These are phyloP conservation scores for Ustilago nuda DNA, from an alignment of 1,284 basidiomycete species.

Conservation along the genomic window DNA sequence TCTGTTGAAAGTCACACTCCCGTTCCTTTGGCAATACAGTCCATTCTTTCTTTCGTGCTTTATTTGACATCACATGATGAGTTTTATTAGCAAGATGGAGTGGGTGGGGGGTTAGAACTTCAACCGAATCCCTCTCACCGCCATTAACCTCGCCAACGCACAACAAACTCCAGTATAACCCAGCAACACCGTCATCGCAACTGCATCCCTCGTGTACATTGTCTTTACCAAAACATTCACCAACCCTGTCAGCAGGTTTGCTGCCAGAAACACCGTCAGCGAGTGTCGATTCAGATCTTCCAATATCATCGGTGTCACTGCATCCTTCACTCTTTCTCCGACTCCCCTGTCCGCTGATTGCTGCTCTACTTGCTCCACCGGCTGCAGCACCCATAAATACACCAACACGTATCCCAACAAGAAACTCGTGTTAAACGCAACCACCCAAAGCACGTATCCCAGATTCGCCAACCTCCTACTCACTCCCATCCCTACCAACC, in stretches of 20 bases:
- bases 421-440: conserved; percentile 89
- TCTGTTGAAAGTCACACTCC: no score
- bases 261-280: conserved; percentile 83
- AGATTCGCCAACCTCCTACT: conserved; percentile 74
- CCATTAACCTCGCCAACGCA: conserved; percentile 28
- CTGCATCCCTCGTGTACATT: conserved; percentile 78
- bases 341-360: not conserved
- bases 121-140: conserved; percentile 22
- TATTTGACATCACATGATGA: no score
- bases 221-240: conserved; percentile 85
- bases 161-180: conserved; percentile 78
- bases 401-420: conserved; percentile 83
- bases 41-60: no score
- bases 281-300: conserved; percentile 86
- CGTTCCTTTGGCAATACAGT: no score
- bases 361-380: conserved; percentile 61
- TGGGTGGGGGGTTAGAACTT: conserved; percentile 17
- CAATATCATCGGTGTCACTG: conserved; percentile 74
- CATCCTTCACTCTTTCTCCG: not conserved
- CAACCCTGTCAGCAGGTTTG: conserved; percentile 86
- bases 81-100: no score
- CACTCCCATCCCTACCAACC: conserved; percentile 14
- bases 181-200: conserved; percentile 77
- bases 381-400: conserved; percentile 78
- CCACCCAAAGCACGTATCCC: conserved; percentile 88